Percentiles rank a stretch among this genome's conserved stretches.
These are phyloP conservation scores for Puccinia polysora DNA, from an alignment of 1,284 basidiomycete species.

Conservation along the genomic window DNA sequence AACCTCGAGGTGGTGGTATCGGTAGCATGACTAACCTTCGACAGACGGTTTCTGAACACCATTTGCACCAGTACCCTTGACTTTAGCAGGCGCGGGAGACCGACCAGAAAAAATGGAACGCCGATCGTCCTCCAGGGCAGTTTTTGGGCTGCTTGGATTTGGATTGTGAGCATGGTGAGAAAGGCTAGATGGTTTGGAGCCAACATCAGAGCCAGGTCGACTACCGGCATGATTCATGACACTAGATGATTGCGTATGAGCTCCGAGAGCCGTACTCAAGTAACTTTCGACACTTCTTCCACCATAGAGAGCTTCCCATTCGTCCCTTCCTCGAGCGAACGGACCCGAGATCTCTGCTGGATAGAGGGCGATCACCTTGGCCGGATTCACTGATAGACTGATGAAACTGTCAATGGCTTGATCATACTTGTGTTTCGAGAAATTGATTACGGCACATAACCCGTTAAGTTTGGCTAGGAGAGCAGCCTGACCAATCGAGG, in stretches of 20 bases:
- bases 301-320: conserved; percentile 83
- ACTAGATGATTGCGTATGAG: not conserved
- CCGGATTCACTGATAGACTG: conserved; percentile 82
- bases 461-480: conserved; percentile 55
- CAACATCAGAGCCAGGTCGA: conserved; percentile 13
- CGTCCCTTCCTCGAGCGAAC: conserved; percentile 62
- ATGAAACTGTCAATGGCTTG: conserved; percentile 81
- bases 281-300: conserved; percentile 55
- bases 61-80: not conserved
- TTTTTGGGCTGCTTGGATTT: not conserved
- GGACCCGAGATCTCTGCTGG: conserved; percentile 75
- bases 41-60: conserved; percentile 1
- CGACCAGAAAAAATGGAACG: conserved; percentile 19
- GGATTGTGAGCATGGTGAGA: conserved; percentile 6
- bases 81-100: conserved; percentile 20
- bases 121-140: conserved; percentile 7
- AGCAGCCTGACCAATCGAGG: conserved; percentile 45
- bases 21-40: conserved; percentile 9
- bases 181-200: conserved; percentile 3
- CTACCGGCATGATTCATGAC: not conserved
- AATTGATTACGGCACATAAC: conserved; percentile 66
- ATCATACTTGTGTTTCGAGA: conserved; percentile 65
- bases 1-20: not conserved
- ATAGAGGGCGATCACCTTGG: conserved; percentile 85
- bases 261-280: not conserved